phyloP scores from a whole-genome alignment of 306 rosid genomes.

The Mimosa bimucronata region DNA sequence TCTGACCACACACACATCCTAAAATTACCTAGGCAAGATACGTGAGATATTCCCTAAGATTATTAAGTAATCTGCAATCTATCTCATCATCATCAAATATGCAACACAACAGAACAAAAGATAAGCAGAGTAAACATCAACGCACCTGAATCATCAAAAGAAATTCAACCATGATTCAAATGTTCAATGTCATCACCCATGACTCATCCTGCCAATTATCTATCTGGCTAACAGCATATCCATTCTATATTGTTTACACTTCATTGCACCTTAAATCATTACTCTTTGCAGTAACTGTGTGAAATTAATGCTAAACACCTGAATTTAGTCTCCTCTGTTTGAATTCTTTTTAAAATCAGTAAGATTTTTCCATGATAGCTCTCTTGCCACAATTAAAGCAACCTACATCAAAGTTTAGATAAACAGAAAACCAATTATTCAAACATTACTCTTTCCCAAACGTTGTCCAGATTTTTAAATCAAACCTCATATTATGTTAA shows the following conservation, averaged over 20 bases:
- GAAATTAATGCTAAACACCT: too few species aligned
- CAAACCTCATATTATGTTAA: too few species aligned
- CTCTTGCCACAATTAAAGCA: too few species aligned
- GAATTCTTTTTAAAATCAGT: too few species aligned
- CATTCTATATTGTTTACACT: slow-evolving; percentile 53
- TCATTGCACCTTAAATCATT: too few species aligned
- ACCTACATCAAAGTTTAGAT: too few species aligned
- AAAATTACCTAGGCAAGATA: not conserved
- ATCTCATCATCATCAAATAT: not conserved
- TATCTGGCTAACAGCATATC: slow-evolving; percentile 26
- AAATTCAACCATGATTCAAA: slow-evolving; percentile 27
- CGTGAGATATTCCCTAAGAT: not conserved
- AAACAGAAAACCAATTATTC: too few species aligned
- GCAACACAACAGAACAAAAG: not conserved
- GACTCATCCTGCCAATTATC: slow-evolving; percentile 25
- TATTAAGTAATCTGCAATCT: not conserved
- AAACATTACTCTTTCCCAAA: too few species aligned
- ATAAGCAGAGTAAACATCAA: not conserved
- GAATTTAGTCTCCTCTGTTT: too few species aligned
- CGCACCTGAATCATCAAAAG: slow-evolving; percentile 8
- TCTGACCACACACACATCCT: not conserved
- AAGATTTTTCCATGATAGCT: too few species aligned
- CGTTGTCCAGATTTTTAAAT: too few species aligned
- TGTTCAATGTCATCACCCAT: slow-evolving; percentile 27
- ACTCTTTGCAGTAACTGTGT: too few species aligned